A percentile compares a stretch with the other conserved stretches of the same genome.
Conservation (phyloP, 345 rosid species). For the Psidium guajava region DNA sequence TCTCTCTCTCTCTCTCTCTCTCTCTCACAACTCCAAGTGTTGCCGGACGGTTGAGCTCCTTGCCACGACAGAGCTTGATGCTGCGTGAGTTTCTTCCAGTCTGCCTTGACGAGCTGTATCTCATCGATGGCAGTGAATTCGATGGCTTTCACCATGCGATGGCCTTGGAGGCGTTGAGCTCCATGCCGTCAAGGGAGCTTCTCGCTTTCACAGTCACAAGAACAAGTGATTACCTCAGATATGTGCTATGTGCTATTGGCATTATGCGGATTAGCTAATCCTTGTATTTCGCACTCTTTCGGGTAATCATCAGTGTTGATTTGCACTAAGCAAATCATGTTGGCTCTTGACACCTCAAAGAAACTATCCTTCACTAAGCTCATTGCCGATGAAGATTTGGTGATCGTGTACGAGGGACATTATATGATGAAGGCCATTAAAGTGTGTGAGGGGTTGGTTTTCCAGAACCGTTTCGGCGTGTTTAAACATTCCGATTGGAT, state of each 20-base stretch:
- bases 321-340: constrained; percentile 20
- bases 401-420: constrained; percentile 69
- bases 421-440: constrained; percentile 67
- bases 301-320: background rate
- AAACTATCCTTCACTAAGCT: constrained; percentile 39
- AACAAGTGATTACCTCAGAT: background rate
- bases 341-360: constrained; percentile 34
- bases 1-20: background rate
- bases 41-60: background rate
- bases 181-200: background rate
- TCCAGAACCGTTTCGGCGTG: constrained; percentile 73
- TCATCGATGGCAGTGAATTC: background rate
- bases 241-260: background rate
- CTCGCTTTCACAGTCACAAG: background rate
- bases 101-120: background rate
- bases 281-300: background rate
- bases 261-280: background rate
- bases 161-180: background rate
- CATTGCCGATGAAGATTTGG: constrained; percentile 61
- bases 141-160: background rate
- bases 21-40: background rate
- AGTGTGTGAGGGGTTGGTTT: constrained; percentile 35
- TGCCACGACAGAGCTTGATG: background rate
- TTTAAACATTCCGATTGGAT: constrained; percentile 84
- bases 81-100: background rate